A percentile compares a stretch with the other conserved stretches of the same genome.
These are phyloP conservation scores for Microdochium trichocladiopsis DNA, from an alignment of 2,329 filamentous ascomycete genomes.

Conservation along the genomic window DNA sequence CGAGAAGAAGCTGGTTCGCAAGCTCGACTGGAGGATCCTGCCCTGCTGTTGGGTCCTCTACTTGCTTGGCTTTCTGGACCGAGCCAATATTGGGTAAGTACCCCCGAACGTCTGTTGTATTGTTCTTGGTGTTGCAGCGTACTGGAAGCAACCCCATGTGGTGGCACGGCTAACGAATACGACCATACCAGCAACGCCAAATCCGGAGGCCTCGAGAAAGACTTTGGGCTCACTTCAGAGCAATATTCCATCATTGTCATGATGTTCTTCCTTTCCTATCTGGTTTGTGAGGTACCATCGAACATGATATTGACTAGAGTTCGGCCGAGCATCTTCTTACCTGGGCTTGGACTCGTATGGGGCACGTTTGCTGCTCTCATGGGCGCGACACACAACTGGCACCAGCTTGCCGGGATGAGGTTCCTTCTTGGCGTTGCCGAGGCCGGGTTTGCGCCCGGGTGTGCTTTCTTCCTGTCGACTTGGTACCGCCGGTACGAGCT, in stretches of 20 bases:
- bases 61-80: conserved; percentile 7
- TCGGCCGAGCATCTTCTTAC: conserved; percentile 13
- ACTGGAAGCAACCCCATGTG: too few species aligned
- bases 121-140: too few species aligned
- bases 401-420: conserved; percentile 10
- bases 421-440: conserved; percentile 14
- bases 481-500: conserved; percentile 16
- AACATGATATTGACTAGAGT: conserved; percentile 15
- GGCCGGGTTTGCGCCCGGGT: conserved; percentile 14
- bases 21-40: conserved; percentile 5
- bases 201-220: conserved; percentile 11
- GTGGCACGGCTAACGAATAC: too few species aligned
- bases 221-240: conserved; percentile 10
- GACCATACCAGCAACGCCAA: conserved; percentile 15
- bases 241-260: conserved; percentile 19
- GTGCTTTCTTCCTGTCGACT: conserved; percentile 13
- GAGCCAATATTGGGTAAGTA: conserved; percentile 13
- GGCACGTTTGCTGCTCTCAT: conserved; percentile 13
- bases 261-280: conserved; percentile 18
- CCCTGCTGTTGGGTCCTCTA: conserved; percentile 13
- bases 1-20: conserved; percentile 4
- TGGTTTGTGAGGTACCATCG: conserved; percentile 14
- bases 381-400: conserved; percentile 13
- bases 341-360: conserved; percentile 12
- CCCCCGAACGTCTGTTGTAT: too few species aligned